Conservation (phyloP, 345 rosid species). For the Mercurialis annua region DNA sequence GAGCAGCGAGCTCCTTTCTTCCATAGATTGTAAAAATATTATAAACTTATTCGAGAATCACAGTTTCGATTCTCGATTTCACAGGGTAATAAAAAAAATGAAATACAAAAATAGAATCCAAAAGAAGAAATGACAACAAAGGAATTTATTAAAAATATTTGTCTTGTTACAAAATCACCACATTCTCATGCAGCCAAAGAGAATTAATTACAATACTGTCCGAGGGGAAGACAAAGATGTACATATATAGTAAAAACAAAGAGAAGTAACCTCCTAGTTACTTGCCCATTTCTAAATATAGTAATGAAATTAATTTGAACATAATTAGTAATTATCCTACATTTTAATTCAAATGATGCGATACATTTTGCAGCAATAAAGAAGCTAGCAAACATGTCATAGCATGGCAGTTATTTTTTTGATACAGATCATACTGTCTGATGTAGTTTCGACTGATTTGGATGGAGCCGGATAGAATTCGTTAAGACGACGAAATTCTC, state of each 20-base stretch:
- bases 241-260: background rate
- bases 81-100: no score
- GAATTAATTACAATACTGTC: slow-evolving; percentile 6
- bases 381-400: slow-evolving; percentile 6
- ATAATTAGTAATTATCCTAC: background rate
- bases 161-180: background rate
- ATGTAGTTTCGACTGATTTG: no score
- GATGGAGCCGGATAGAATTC: no score
- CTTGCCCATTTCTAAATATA: background rate
- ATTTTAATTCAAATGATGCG: background rate
- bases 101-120: no score
- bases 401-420: slow-evolving; percentile 1
- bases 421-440: no score
- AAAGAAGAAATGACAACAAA: no score
- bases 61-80: no score
- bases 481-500: no score
- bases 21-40: no score
- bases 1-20: no score
- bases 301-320: background rate
- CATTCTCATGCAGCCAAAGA: background rate
- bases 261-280: slow-evolving; percentile 6
- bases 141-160: no score
- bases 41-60: no score
- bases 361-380: background rate
- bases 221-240: background rate